These are phyloP conservation scores for Sporothrix protearum DNA, from an alignment of 2,329 filamentous ascomycete species.

Conservation along the genomic window DNA sequence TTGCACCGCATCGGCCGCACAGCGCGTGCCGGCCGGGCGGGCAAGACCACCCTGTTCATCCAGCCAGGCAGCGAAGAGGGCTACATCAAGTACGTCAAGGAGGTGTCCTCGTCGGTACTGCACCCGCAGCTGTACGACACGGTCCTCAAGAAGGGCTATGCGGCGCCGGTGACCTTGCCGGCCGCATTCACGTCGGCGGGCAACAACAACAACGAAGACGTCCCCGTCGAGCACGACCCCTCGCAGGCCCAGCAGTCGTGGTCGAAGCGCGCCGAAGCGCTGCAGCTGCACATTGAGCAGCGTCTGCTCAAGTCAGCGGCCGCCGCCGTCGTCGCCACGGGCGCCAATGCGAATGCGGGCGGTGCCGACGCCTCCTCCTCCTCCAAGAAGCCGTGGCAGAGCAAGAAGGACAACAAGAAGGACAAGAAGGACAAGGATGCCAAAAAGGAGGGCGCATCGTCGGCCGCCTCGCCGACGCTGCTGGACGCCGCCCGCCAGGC, in stretches of 20 bases:
- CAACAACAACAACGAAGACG: constrained; percentile 46
- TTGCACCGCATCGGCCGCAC: constrained; percentile 93
- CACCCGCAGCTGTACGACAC: constrained; percentile 51
- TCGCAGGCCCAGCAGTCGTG: constrained; percentile 39
- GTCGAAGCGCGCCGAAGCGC: constrained; percentile 48
- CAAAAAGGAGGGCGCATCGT: not conserved
- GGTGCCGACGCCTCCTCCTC: too few species aligned
- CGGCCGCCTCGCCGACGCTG: constrained; percentile 40
- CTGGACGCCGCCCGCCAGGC: constrained; percentile 79
- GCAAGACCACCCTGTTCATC: constrained; percentile 83
- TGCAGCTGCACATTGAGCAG: constrained; percentile 60
- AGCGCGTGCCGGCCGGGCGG: constrained; percentile 83
- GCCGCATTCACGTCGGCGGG: constrained; percentile 44
- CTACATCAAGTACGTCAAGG: constrained; percentile 70
- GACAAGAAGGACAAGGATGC: not conserved
- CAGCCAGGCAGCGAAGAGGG: constrained; percentile 88
- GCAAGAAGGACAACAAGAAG: constrained; percentile 13
- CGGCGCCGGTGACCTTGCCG: constrained; percentile 59
- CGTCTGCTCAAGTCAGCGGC: constrained; percentile 43
- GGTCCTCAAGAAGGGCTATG: constrained; percentile 63
- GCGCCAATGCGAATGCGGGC: constrained; percentile 13
- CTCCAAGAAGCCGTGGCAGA: constrained; percentile 35
- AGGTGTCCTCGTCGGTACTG: constrained; percentile 40
- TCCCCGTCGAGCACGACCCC: constrained; percentile 38
- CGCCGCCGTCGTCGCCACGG: not conserved